Base-by-base conservation (phyloP, 805 yeast species). In the Saturnispora bothae region DNA sequence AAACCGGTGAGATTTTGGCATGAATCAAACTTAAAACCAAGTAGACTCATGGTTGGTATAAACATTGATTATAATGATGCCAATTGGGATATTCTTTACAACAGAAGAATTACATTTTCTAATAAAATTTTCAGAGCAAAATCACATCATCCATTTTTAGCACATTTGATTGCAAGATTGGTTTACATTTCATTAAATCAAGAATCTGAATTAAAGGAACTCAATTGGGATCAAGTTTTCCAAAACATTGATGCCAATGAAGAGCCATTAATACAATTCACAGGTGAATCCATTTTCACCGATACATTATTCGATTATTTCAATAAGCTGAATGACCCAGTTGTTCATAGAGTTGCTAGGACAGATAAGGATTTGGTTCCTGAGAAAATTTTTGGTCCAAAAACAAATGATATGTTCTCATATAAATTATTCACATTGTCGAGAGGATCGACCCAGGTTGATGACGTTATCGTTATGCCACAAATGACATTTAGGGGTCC, bases 1-100 rank as follows among this genome's bases (percentile, higher is more conserved):
- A 73, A 66, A 42, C 78, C 78, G 1, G 38, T 58, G 16, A 51
- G 44, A 43, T 48, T 34, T 40, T 58, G 63, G 62, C 48, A 49
- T 36, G 43, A 48, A 27, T 51, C 60, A 9, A 34, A 31, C 17
- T 35, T 44, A 18, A 44, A 49, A 43, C 43, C 43, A 40, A 12
- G 40, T 41, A 51, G 45, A 36, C 40, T 57, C 19, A 45, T 52
- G 49, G 53, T 56, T 30, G 62, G 60, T 22, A 44, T 57, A 25
- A 47, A 46, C 19, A 36, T 52, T 8, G 61, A 57, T 42, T 57
- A 52, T 38, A 57, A 57, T 38, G 56, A 57, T 33, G 38, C 38
- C 18, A 50, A 52, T 39, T 57, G 62, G 62, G 56, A 49, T 28
- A 45, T 48, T 28, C 42, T 54, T 15, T 57, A 54, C 51, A 57